A percentile compares a stretch with the other conserved stretches of the same genome.
These are phyloP conservation scores for Rhizopus microsporus DNA, from an alignment of 371 early-diverging fungal species.

Conservation along the genomic window DNA sequence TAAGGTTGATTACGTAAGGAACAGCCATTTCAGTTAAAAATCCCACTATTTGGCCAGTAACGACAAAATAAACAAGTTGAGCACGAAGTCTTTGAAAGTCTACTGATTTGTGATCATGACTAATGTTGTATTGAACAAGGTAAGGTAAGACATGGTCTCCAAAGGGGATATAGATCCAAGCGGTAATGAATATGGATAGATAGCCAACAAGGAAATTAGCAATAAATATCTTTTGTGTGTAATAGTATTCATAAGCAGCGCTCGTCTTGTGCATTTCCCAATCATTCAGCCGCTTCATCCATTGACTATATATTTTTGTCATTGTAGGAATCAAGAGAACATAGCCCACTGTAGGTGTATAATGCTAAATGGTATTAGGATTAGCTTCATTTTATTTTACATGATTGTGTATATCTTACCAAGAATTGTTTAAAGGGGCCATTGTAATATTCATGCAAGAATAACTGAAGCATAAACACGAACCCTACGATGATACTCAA, in stretches of 20 bases:
- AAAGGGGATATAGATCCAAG: slow-evolving; percentile 85
- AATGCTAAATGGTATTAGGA: slow-evolving; percentile 43
- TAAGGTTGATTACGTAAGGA: slow-evolving; percentile 60
- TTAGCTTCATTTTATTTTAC: neutral
- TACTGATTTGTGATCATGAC: slow-evolving; percentile 49
- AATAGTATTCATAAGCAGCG: slow-evolving; percentile 66
- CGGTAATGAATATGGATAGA: slow-evolving; percentile 82
- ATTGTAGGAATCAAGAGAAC: slow-evolving; percentile 74
- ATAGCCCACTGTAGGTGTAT: slow-evolving; percentile 75
- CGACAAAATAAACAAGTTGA: slow-evolving; percentile 76
- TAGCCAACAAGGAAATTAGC: slow-evolving; percentile 82
- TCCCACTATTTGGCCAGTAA: slow-evolving; percentile 82
- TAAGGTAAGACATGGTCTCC: slow-evolving; percentile 54
- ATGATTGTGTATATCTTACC: slow-evolving; percentile 19
- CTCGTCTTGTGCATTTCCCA: slow-evolving; percentile 86
- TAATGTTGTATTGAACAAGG: slow-evolving; percentile 39
- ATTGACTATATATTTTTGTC: slow-evolving; percentile 63
- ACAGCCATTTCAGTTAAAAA: slow-evolving; percentile 74
- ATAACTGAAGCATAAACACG: slow-evolving; percentile 78
- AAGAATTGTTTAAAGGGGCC: slow-evolving; percentile 66
- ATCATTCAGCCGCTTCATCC: slow-evolving; percentile 67
- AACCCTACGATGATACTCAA: slow-evolving; percentile 65
- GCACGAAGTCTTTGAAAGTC: slow-evolving; percentile 65
- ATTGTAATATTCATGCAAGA: slow-evolving; percentile 78
- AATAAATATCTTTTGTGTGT: slow-evolving; percentile 83